Base-by-base conservation (phyloP, 1,139 yeast genomes). In the Pichia sp. region DNA sequence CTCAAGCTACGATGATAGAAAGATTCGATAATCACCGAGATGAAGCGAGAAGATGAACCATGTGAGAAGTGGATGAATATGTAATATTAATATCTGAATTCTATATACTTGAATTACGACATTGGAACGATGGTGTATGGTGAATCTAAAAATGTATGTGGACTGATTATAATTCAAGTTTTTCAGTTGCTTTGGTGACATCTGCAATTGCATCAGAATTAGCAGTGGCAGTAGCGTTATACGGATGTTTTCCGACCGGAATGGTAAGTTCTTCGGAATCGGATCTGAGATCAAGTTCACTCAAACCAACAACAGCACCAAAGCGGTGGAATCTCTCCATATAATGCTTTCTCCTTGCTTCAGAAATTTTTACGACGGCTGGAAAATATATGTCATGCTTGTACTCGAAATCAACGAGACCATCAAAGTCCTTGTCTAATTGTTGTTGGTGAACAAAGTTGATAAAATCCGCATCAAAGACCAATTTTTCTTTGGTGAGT, bases 401-500 rank as follows among this genome's bases (percentile, higher is more conserved):
- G 46, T 74, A 74, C 38, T 69, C 72, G 47, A 91, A 91, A 48
- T 84, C 85, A 28, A 86, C 76, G 20, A 66, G 59, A 11, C 98
- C 98, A 33, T 88, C 91, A 53, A 85, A 88, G 30, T 80, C 82
- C 51, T 73, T 69, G 53, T 87, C 96, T 41, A 91, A 68, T 58
- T 87, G 96, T 42, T 77, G 79, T 30, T 61, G 61, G 3, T 94
- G 94, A 4, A 87, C 94, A 52, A 79, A 88, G 25, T 84, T 68
- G 30, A 76, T 73, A 60, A 87, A 85, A 5, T 95, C 95, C 52
- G 87, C 86, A 55, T 85, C 94, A 55, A 79, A 88, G 4, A 86
- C 88, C 29, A 93, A 72, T 62, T 91, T 91, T 61, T 86, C 95
- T 48, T 94, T 71, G 2, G 97, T 91, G 54, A 86, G 63, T 3